Percentiles rank a stretch among this genome's conserved stretches.
phyloP scores from a whole-genome alignment of 2,329 filamentous ascomycete genomes.

The Arthrobotrys iridis region DNA sequence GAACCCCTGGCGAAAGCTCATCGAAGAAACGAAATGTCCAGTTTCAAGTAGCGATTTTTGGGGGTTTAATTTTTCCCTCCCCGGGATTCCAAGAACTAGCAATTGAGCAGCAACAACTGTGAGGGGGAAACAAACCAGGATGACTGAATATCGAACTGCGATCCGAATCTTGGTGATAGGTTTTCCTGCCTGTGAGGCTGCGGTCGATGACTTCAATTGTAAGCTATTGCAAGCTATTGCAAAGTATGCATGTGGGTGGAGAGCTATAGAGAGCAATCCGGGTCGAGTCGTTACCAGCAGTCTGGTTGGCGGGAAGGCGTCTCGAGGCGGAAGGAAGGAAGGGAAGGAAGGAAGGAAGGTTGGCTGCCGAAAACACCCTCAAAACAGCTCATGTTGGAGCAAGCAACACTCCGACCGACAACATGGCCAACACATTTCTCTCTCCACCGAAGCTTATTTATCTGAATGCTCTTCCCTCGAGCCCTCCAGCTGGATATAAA shows the following conservation, averaged over 20 bases:
- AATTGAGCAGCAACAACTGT: too few relatives aligned
- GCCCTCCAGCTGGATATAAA: background rate
- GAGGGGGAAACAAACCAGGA: too few relatives aligned
- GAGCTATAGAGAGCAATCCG: background rate
- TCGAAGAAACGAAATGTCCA: constrained; percentile 1
- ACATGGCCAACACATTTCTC: constrained; percentile 21
- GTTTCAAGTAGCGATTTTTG: constrained; percentile 46
- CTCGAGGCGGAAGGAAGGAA: constrained; percentile 2
- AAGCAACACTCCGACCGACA: background rate
- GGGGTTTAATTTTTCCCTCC: background rate
- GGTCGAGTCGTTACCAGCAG: too few relatives aligned
- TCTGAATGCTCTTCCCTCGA: background rate
- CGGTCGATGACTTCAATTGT: background rate
- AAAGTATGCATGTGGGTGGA: background rate
- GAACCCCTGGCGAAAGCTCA: constrained; percentile 7
- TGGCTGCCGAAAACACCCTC: constrained; percentile 13
- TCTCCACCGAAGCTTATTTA: background rate
- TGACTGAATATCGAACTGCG: too few relatives aligned
- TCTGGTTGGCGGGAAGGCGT: constrained; percentile 22
- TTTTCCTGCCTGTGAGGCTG: background rate
- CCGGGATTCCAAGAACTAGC: too few relatives aligned
- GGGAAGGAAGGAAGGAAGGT: constrained; percentile 17
- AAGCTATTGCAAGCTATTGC: too few relatives aligned
- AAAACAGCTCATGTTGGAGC: background rate
- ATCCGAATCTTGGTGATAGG: too few relatives aligned